phyloP scores from a whole-genome alignment of 176 grass and related monocot genomes.

The Aegilops longissima region DNA sequence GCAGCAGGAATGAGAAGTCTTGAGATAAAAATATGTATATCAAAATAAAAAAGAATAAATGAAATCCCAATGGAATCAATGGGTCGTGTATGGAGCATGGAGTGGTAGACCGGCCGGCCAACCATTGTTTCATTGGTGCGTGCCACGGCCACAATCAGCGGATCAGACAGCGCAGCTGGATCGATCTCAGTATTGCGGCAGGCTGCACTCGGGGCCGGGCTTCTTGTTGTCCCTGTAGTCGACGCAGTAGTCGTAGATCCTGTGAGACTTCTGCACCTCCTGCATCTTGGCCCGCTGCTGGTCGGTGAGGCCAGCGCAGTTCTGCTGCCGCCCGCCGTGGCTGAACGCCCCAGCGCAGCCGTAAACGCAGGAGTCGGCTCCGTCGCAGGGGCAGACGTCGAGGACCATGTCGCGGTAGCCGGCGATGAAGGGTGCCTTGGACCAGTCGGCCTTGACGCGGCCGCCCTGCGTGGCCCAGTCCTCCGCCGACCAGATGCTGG shows the following conservation, averaged over 20 bases:
- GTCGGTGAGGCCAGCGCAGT: neutral
- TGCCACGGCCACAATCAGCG: too few relatives aligned
- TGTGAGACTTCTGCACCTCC: neutral
- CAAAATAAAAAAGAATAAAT: too few relatives aligned
- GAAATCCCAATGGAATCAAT: too few relatives aligned
- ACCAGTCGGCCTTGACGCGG: slow-evolving; percentile 63
- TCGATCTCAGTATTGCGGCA: neutral
- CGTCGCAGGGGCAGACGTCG: neutral
- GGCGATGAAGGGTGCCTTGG: slow-evolving; percentile 42
- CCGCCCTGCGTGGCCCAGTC: slow-evolving; percentile 77
- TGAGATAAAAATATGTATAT: too few relatives aligned
- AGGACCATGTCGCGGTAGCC: neutral
- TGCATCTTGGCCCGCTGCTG: neutral
- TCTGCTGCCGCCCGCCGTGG: neutral
- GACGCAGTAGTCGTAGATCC: neutral
- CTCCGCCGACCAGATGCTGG: slow-evolving; percentile 79
- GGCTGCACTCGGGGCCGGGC: neutral
- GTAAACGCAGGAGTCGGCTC: neutral
- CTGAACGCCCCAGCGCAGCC: neutral
- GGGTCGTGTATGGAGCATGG: too few relatives aligned
- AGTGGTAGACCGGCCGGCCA: too few relatives aligned
- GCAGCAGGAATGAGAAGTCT: too few relatives aligned
- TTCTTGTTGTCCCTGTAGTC: neutral
- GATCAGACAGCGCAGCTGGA: neutral
- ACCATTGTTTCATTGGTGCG: too few relatives aligned